These are phyloP conservation scores for Geotrichum ghanense DNA, from an alignment of 805 yeast genomes.

Conservation along the genomic window DNA sequence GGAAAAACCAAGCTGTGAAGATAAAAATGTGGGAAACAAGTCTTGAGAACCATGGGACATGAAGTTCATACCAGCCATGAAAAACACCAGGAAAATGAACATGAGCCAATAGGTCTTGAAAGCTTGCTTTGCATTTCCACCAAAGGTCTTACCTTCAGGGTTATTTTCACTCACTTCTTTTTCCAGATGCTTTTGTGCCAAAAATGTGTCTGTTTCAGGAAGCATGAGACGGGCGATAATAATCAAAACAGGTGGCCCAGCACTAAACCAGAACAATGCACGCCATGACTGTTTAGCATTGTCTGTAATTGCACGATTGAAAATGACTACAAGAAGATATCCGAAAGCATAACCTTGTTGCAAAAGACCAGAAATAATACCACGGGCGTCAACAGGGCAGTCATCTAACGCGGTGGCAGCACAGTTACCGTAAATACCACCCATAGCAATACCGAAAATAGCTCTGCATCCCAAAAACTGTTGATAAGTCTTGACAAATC, in stretches of 20 bases:
- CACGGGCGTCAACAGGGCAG: slow-evolving; percentile 47
- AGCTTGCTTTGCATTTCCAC: slow-evolving; percentile 26
- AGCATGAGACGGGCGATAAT: slow-evolving; percentile 44
- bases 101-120: slow-evolving; percentile 48
- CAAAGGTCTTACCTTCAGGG: slow-evolving; percentile 12
- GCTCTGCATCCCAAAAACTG: slow-evolving; percentile 56
- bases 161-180: slow-evolving; percentile 10
- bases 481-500: slow-evolving; percentile 45
- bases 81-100: slow-evolving; percentile 42
- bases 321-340: slow-evolving; percentile 51
- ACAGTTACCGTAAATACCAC: slow-evolving; percentile 57
- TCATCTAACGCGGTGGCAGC: slow-evolving; percentile 60
- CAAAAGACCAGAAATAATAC: slow-evolving; percentile 54
- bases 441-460: slow-evolving; percentile 59
- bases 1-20: slow-evolving; percentile 38
- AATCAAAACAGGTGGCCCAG: slow-evolving; percentile 53
- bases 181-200: slow-evolving; percentile 22
- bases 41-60: slow-evolving; percentile 70
- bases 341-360: slow-evolving; percentile 78
- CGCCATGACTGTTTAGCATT: slow-evolving; percentile 51
- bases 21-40: slow-evolving; percentile 52
- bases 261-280: slow-evolving; percentile 60
- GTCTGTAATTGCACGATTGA: slow-evolving; percentile 46
- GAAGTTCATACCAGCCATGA: slow-evolving; percentile 63
- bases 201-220: slow-evolving; percentile 50